Evolutionary conservation across 2,329 filamentous ascomycete genomes (phyloP).

Genomic region (Nigrospora osmanthi): DNA sequence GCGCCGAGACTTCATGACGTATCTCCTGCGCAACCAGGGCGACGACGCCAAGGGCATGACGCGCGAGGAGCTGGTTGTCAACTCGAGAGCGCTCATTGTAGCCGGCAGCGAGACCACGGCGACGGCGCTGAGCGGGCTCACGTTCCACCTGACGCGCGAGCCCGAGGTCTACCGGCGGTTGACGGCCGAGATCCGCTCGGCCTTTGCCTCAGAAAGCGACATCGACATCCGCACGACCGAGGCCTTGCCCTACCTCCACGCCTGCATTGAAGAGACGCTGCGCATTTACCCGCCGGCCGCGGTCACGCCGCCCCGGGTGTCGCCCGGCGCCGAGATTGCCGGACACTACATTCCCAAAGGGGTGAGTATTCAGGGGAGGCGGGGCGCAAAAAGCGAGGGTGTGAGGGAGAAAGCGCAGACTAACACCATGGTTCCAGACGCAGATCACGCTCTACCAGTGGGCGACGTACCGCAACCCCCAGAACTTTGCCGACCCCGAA

Average conservation of each 20-base stretch:
- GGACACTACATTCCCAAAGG: background rate
- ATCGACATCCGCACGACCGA: constrained; percentile 1
- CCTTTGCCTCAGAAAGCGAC: background rate
- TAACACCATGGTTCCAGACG: constrained; percentile 15
- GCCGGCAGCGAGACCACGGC: constrained; percentile 5
- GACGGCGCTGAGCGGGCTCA: constrained; percentile 3
- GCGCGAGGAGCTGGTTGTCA: constrained; percentile 1
- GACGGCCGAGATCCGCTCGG: background rate
- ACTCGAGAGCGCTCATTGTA: background rate
- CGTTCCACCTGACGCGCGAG: background rate
- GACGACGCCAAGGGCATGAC: background rate
- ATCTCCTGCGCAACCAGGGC: background rate
- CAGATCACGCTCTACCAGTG: constrained; percentile 34
- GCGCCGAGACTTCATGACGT: background rate
- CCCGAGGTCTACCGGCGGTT: background rate
- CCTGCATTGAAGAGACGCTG: constrained; percentile 2
- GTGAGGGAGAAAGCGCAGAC: no score
- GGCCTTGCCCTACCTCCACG: constrained; percentile 2
- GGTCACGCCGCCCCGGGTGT: background rate
- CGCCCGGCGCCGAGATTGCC: background rate
- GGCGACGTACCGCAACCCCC: constrained; percentile 28
- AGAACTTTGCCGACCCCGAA: constrained; percentile 34
- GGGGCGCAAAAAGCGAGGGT: no score
- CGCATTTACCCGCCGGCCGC: constrained; percentile 1
- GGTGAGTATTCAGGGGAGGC: background rate